Evolutionary conservation across 2,329 filamentous ascomycete species (phyloP), one percentile per base, ranked within the genome.

Genomic region (Ascochyta lentis): DNA sequence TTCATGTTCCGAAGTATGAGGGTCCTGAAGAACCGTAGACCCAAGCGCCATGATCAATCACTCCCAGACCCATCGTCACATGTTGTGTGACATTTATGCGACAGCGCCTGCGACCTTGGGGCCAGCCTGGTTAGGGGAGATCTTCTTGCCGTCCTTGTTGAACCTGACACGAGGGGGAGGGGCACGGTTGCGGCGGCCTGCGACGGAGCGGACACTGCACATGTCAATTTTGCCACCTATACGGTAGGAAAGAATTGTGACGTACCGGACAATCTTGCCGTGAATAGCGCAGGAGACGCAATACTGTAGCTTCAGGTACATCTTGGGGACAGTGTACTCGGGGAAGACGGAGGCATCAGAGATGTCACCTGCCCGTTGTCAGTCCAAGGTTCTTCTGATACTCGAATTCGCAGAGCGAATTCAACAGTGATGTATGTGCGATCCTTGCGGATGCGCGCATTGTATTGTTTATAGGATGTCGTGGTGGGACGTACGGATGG

Each of bases 241-340:
- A 31, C 24, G 46, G 27, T 9, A 24, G 49, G 52, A n/a, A 51
- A 45, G 46, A 48, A n/a, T 46, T 33, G 51, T 80, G 80, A 87
- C 93, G 83, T 95, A 98, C 94, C 95, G 94, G 83, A 99, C 96
- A 82, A 99, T 99, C 91, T 99, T 99, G 88, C 95, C 95, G 88
- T 99, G 95, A 73, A 99, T 99, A 79, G 95, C 95, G 85, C 95
- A 99, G 83, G 94, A 98, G 79, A 99, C 95, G 83, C 95, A 99
- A 92, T 99, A 99, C 87, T 99, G 95, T 81, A 99, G 90, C 90
- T 99, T 99, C 84, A 99, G 87, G 91, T 99, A 99, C 96, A 99
- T 99, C 91, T 99, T 99, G 84, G 95, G 95, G 78, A 99, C 94
- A 74, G 92, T 93, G 88, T 99, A 99, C 86, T 99, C 95, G 77